Evolutionary conservation across 495 filamentous ascomycete genomes (phyloP).

Genomic region (Penicillium dipodomyicola): DNA sequence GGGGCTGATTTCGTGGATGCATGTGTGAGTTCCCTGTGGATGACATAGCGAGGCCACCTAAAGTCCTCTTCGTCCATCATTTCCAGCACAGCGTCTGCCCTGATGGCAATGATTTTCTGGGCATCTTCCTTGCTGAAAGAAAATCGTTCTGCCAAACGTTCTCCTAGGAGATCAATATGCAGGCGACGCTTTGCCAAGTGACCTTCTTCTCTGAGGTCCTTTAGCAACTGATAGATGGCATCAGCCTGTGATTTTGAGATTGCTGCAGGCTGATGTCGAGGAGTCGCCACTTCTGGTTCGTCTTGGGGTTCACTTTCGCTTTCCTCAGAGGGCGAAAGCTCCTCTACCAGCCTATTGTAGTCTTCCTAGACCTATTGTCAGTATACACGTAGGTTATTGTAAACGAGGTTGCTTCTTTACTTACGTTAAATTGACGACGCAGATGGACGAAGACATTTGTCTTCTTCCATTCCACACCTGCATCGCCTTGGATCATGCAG

Average conservation of each 20-base stretch:
- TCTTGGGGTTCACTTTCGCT: slow-evolving; percentile 27
- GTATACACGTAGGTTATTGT: background rate
- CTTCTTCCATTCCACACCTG: slow-evolving; percentile 54
- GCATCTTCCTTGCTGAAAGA: slow-evolving; percentile 35
- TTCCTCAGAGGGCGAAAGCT: slow-evolving; percentile 29
- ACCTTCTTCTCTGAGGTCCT: slow-evolving; percentile 40
- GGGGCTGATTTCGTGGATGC: slow-evolving; percentile 24
- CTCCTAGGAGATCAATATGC: slow-evolving; percentile 35
- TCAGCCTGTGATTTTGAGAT: slow-evolving; percentile 38
- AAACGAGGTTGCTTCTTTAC: background rate
- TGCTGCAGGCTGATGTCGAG: slow-evolving; percentile 29
- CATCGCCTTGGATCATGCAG: slow-evolving; percentile 56
- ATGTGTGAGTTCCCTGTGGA: slow-evolving; percentile 44
- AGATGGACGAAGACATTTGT: slow-evolving; percentile 55
- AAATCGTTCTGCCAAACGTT: slow-evolving; percentile 24
- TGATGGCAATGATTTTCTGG: slow-evolving; percentile 35
- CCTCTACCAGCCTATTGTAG: slow-evolving; percentile 36
- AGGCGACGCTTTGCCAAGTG: slow-evolving; percentile 47
- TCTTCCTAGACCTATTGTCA: slow-evolving; percentile 36
- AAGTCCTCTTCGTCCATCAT: slow-evolving; percentile 43
- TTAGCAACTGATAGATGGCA: slow-evolving; percentile 38
- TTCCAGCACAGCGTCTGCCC: slow-evolving; percentile 33
- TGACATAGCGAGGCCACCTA: slow-evolving; percentile 46
- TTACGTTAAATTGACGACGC: slow-evolving; percentile 49
- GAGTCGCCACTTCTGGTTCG: slow-evolving; percentile 23